A percentile compares a stretch with the other conserved stretches of the same genome.
Conservation (phyloP, 495 filamentous ascomycete genomes). For the Opeltia flavorubescens region DNA sequence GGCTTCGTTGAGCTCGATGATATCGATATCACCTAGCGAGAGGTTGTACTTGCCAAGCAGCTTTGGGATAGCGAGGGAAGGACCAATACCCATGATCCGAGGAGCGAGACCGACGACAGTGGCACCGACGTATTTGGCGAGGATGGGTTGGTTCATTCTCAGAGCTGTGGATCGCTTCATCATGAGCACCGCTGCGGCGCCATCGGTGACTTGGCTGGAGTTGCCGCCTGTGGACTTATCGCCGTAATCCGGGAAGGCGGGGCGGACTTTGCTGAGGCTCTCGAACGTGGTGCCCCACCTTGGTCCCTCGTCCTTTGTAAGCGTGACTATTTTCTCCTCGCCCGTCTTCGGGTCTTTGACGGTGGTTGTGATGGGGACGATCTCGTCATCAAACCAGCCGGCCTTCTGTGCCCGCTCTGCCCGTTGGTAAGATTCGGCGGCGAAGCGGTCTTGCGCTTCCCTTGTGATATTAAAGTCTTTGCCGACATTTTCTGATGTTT, state of each 20-base stretch:
- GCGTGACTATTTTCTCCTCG: constrained; percentile 56
- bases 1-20: constrained; percentile 93
- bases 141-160: constrained; percentile 76
- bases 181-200: constrained; percentile 76
- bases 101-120: constrained; percentile 83
- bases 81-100: constrained; percentile 94
- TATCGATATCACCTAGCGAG: constrained; percentile 67
- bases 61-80: constrained; percentile 88
- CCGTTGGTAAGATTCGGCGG: constrained; percentile 71
- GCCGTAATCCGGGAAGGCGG: constrained; percentile 83
- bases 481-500: constrained; percentile 94
- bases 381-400: constrained; percentile 91
- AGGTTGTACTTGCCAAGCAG: constrained; percentile 69
- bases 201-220: constrained; percentile 88
- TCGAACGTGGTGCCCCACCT: constrained; percentile 82
- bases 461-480: constrained; percentile 76
- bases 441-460: constrained; percentile 68
- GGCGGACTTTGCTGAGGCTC: constrained; percentile 66
- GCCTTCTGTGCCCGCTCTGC: constrained; percentile 87
- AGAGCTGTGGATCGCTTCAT: constrained; percentile 89
- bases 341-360: constrained; percentile 75
- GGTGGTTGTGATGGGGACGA: constrained; percentile 66
- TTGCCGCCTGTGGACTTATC: constrained; percentile 88
- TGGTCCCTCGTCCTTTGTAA: constrained; percentile 79
- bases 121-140: constrained; percentile 87